Evolutionary conservation across 768 basidiomycete genomes (phyloP), one percentile per base, ranked within the genome.

Genomic region (Collybia mongolica): DNA sequence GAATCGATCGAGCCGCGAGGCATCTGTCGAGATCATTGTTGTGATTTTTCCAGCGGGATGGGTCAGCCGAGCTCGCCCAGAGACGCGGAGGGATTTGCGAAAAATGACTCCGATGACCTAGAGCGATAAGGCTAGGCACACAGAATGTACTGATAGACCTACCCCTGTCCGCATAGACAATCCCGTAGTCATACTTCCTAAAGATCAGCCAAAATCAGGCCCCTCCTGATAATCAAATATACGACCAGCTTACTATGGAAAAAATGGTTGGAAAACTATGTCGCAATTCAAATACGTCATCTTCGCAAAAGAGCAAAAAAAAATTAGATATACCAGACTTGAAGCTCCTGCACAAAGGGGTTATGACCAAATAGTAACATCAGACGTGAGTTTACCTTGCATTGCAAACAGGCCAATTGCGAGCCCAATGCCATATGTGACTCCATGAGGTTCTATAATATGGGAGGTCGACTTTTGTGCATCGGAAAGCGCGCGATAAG

Each of bases 341-440:
- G 75, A 64, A 3, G 57, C 47, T 59, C 75, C 77, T 75, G 49
- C 17, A 20, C 12, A n/a, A 20, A 26, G 38, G 11, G 12, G n/a
- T 18, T 19, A 20, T 32, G 3, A 20, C 2, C 32, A 20, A 41
- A 44, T 6, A 32, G 11, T 12, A 9, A 32, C 9, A 3, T 11
- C 14, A 12, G 32, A 12, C 14, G 32, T 32, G 11, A 24, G 52
- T 63, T 37, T 49, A 77, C 81, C 74, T 73, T 84, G 83, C 84
- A 84, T 85, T 0, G 64, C 69, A 54, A 83, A 84, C 23, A 85
- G 60, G 2, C 72, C 82, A 45, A 82, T 68, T 0, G 75, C 83
- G 1, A 86, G 61, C 5, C 84, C 84, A 47, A 86, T 74, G 1
- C 84, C 84, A 60, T 79, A 81, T 0, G 83, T 83, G 29, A 85